A percentile compares a stretch with the other conserved stretches of the same genome.
Evolutionary conservation across 2,329 filamentous ascomycete species (phyloP).

Genomic region (Aspergillus awamori): DNA sequence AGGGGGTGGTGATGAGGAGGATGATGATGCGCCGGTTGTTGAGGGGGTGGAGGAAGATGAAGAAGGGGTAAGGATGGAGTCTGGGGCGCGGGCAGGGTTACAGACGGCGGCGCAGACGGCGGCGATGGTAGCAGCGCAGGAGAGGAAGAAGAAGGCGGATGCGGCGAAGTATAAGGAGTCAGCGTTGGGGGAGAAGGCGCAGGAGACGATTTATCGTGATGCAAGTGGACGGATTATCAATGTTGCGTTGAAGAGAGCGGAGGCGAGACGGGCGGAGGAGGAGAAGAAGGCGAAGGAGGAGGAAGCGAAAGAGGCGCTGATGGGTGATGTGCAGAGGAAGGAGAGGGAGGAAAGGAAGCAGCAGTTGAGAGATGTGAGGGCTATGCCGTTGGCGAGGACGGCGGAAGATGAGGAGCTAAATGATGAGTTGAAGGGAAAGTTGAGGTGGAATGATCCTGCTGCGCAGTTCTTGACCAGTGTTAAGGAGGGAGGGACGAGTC

Average conservation of each 20-base stretch:
- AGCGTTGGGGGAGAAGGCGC: conserved; percentile 50
- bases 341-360: conserved; percentile 67
- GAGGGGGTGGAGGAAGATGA: conserved; percentile 45
- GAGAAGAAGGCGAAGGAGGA: conserved; percentile 67
- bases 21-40: conserved; percentile 51
- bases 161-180: conserved; percentile 47
- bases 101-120: conserved; percentile 81
- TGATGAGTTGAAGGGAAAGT: conserved; percentile 71
- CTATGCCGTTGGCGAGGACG: conserved; percentile 76
- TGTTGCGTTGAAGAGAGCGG: conserved; percentile 84
- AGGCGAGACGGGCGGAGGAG: conserved; percentile 77
- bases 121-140: conserved; percentile 67
- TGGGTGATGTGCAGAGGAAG: conserved; percentile 81
- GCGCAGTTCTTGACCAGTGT: conserved; percentile 70
- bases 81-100: conserved; percentile 82
- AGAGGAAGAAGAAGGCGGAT: conserved; percentile 54
- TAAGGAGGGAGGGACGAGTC: conserved; percentile 48
- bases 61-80: conserved; percentile 70
- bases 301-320: conserved; percentile 69
- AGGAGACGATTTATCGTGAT: conserved; percentile 93
- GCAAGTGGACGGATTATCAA: conserved; percentile 94
- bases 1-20: conserved; percentile 53
- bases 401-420: conserved; percentile 90
- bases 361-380: conserved; percentile 75
- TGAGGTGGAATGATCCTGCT: conserved; percentile 94